Evolutionary conservation across 1,284 basidiomycete genomes (phyloP), one percentile per base, ranked within the genome.

Genomic region (Rhodotorula sp.): DNA sequence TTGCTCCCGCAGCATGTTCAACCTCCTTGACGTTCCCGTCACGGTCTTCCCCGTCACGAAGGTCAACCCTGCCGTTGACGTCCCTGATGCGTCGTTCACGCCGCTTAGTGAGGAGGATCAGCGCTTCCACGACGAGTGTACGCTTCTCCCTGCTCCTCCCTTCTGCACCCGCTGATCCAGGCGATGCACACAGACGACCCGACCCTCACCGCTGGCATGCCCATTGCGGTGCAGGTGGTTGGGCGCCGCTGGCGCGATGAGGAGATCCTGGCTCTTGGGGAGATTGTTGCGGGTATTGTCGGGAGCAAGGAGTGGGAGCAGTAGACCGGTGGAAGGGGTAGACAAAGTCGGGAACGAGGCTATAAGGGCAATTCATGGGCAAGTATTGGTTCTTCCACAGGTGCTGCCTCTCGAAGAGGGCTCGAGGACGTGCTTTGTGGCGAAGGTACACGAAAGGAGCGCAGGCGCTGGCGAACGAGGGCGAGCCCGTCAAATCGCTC

Each of bases 111-210:
- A 81, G 6, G 64, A 76, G 6, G 89, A 91, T 78, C 81, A 84
- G 78, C 69, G 61, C 10, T 81, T 85, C 48, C 85, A 87, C 78
- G 83, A 87, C 51, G 72, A 83, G 44, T 91, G 89, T 89, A 79
- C 70, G 88, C 78, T 22, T 9, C 29, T 6, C 29, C 2, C 19
- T 37, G 50, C 36, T 19, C n/a, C 50, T 29, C 50, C 4, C n/a
- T 25, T 25, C 48, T 48, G 17, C 13, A 17, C 13, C 6, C 46
- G 46, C 48, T 50, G 19, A 27, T 25, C 25, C 27, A 4, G 48
- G 13, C 32, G 29, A 6, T n/a, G 5, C 29, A 12, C 29, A 36
- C 53, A 67, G 59, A 48, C 53, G 60, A 61, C 25, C 25, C 59
- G 19, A 7, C 55, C 21, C n/a, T 66, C 17, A 67, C 66, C 19